Conservation (phyloP, 495 filamentous ascomycete species). For the Penicillium silybi region DNA sequence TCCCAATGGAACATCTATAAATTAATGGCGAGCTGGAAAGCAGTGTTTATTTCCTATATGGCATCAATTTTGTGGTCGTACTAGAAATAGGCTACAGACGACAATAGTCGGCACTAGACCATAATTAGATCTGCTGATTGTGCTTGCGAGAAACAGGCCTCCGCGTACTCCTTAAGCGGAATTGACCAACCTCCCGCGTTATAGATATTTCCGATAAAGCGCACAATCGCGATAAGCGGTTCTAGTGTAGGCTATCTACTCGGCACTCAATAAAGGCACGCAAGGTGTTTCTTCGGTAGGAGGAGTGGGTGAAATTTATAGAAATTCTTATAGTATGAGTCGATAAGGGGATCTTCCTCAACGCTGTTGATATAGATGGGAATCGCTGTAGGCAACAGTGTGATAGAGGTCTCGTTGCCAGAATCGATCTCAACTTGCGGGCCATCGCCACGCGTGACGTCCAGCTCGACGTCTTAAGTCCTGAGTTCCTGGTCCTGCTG, state of each 20-base stretch:
- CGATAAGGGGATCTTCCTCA: too few relatives aligned
- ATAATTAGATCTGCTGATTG: constrained; percentile 42
- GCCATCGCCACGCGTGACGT: too few relatives aligned
- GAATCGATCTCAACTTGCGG: too few relatives aligned
- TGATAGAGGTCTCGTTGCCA: too few relatives aligned
- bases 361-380: too few relatives aligned
- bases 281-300: constrained; percentile 17
- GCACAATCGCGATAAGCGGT: constrained; percentile 21
- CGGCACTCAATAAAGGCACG: constrained; percentile 15
- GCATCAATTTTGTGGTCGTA: constrained; percentile 22
- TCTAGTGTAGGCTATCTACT: constrained; percentile 11
- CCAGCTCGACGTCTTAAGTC: too few relatives aligned
- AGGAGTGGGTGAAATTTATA: constrained; percentile 26
- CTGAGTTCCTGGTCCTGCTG: too few relatives aligned
- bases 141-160: constrained; percentile 50
- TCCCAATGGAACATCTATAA: constrained; percentile 19
- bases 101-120: constrained; percentile 29
- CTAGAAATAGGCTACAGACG: constrained; percentile 33
- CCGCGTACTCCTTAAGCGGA: constrained; percentile 16
- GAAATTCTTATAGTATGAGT: constrained; percentile 22
- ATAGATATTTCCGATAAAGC: constrained; percentile 26
- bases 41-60: constrained; percentile 18
- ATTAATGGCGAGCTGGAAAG: constrained; percentile 37
- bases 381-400: too few relatives aligned
- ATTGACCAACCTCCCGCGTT: constrained; percentile 16